Conservation (phyloP, 495 filamentous ascomycete species). For the Cladorrhinum samala region DNA sequence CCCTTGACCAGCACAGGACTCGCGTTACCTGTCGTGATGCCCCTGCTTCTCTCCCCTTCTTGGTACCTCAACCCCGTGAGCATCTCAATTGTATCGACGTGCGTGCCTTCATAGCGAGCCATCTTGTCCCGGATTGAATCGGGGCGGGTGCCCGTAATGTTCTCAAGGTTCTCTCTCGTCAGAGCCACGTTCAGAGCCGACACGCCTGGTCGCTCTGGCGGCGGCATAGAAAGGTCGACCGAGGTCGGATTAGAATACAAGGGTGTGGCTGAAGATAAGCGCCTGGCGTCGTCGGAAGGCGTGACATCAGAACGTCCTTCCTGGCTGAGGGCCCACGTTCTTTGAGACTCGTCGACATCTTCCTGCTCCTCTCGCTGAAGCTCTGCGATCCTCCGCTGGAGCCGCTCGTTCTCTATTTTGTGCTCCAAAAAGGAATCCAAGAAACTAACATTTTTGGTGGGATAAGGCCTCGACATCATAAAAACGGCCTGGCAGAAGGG, state of each 20-base stretch:
- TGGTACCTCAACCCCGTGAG: constrained; percentile 83
- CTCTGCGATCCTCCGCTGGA: constrained; percentile 77
- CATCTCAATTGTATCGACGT: constrained; percentile 88
- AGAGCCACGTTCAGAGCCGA: constrained; percentile 53
- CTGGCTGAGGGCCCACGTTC: constrained; percentile 46
- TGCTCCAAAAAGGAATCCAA: constrained; percentile 94
- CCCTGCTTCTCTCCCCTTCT: constrained; percentile 82
- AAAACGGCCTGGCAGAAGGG: constrained; percentile 84
- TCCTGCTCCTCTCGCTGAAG: constrained; percentile 80
- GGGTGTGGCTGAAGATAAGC: constrained; percentile 9
- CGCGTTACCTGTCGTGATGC: constrained; percentile 78
- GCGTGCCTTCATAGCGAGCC: constrained; percentile 67
- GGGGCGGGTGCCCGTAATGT: constrained; percentile 58
- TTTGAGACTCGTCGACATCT: constrained; percentile 53
- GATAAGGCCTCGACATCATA: constrained; percentile 89
- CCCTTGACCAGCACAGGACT: constrained; percentile 77
- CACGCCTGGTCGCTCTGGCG: constrained; percentile 59
- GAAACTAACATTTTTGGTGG: constrained; percentile 74
- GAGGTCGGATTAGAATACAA: constrained; percentile 16
- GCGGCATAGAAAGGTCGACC: constrained; percentile 51
- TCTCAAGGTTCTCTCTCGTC: constrained; percentile 73
- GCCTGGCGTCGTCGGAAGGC: constrained; percentile 39
- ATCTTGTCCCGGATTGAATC: constrained; percentile 75
- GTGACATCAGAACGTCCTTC: constrained; percentile 50
- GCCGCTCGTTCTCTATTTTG: constrained; percentile 92